Conservation (phyloP, 176 grass and related monocot species). For the Coix lacrymajobi region DNA sequence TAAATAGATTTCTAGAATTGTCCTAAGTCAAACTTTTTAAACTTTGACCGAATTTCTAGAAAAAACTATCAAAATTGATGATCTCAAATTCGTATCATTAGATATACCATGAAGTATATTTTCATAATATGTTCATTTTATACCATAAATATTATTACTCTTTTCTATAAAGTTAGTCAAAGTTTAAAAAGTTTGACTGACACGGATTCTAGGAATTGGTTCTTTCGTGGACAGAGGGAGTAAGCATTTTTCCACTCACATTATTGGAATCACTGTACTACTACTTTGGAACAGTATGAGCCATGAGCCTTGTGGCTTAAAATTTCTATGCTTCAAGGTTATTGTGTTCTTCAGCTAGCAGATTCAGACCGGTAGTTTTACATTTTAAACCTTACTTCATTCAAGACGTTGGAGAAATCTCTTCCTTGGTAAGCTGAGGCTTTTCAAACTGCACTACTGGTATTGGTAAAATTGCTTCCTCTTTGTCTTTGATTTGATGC, state of each 20-base stretch:
- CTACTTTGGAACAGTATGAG: neutral
- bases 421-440: neutral
- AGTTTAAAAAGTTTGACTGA: no score
- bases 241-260: neutral
- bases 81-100: no score
- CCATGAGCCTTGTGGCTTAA: neutral
- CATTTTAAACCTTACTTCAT: neutral
- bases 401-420: neutral
- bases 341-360: neutral
- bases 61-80: no score
- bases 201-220: no score
- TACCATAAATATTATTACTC: no score
- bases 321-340: neutral
- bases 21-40: no score
- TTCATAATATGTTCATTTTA: no score
- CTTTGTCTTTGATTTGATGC: constrained; percentile 5
- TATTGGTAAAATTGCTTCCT: neutral
- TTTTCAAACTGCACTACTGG: neutral
- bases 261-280: neutral
- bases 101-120: no score
- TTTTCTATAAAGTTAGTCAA: no score
- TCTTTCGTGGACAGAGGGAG: no score
- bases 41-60: no score
- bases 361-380: neutral
- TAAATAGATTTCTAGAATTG: no score